phyloP scores from a whole-genome alignment of 192 early-diverging fungal species.

The Coemansia sp. region DNA sequence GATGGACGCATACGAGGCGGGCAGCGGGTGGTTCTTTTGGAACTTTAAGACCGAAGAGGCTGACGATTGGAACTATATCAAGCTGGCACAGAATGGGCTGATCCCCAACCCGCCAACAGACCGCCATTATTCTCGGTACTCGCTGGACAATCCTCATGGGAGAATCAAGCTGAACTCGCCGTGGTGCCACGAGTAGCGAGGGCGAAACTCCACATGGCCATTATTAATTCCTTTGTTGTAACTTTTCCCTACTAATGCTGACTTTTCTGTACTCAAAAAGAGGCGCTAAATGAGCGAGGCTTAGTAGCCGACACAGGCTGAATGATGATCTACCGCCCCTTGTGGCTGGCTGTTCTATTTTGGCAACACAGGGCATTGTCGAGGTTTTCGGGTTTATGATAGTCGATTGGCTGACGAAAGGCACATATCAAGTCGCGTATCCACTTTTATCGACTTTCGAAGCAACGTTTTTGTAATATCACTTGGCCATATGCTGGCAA shows the following conservation, averaged over 20 bases:
- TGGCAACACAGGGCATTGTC: not conserved
- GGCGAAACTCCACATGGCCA: not conserved
- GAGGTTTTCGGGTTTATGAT: not conserved
- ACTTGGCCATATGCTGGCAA: not conserved
- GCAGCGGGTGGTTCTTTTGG: constrained; percentile 76
- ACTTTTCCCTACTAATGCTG: not conserved
- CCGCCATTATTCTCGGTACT: constrained; percentile 44
- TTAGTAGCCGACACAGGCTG: not conserved
- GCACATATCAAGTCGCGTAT: not conserved
- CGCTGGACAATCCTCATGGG: constrained; percentile 39
- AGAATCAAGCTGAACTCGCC: constrained; percentile 35
- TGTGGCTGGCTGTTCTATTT: not conserved
- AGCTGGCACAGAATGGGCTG: constrained; percentile 65
- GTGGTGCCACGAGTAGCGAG: constrained; percentile 32
- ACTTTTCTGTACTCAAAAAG: not conserved
- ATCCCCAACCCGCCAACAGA: constrained; percentile 58
- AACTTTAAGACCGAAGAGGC: constrained; percentile 74
- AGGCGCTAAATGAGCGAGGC: not conserved
- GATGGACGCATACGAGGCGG: constrained; percentile 69
- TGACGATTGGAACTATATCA: constrained; percentile 75
- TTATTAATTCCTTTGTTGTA: constrained; percentile 13
- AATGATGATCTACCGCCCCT: not conserved
- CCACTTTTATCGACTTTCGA: not conserved
- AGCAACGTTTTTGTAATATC: not conserved
- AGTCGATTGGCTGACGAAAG: not conserved